Evolutionary conservation across 2,329 filamentous ascomycete genomes (phyloP).

Genomic region (Cladorrhinum sp.): DNA sequence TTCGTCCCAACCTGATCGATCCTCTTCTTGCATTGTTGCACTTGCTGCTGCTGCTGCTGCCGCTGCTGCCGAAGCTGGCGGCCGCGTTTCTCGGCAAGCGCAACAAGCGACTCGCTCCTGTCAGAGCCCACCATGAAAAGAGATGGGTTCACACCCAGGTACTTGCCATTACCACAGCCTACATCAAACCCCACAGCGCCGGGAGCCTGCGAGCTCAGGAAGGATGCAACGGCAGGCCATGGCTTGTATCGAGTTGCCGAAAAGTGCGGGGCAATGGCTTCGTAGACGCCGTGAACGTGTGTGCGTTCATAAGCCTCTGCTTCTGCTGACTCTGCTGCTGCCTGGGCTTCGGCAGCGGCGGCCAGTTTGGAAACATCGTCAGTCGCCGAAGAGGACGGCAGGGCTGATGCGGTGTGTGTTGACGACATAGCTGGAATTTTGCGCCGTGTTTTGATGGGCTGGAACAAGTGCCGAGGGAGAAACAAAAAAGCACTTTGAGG

Average conservation of each 20-base stretch:
- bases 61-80: slow-evolving; percentile 20
- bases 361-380: slow-evolving; percentile 26
- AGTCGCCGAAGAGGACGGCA: slow-evolving; percentile 27
- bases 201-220: slow-evolving; percentile 61
- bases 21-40: slow-evolving; percentile 1
- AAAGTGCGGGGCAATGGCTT: slow-evolving; percentile 80
- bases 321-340: slow-evolving; percentile 24
- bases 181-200: slow-evolving; percentile 85
- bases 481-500: not conserved
- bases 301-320: slow-evolving; percentile 70
- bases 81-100: slow-evolving; percentile 43
- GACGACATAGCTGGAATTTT: slow-evolving; percentile 17
- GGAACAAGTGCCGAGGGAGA: not conserved
- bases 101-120: slow-evolving; percentile 60
- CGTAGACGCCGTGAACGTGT: slow-evolving; percentile 91
- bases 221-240: slow-evolving; percentile 86
- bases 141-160: slow-evolving; percentile 72
- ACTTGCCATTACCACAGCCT: slow-evolving; percentile 97
- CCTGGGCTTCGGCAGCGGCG: slow-evolving; percentile 18
- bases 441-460: not conserved
- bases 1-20: slow-evolving; percentile 8
- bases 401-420: slow-evolving; percentile 17
- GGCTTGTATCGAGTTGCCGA: slow-evolving; percentile 77
- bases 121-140: slow-evolving; percentile 84
- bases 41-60: slow-evolving; percentile 16